Evolutionary conservation across 768 basidiomycete species (phyloP).

Genomic region (Hemileccinum rubropunctum): DNA sequence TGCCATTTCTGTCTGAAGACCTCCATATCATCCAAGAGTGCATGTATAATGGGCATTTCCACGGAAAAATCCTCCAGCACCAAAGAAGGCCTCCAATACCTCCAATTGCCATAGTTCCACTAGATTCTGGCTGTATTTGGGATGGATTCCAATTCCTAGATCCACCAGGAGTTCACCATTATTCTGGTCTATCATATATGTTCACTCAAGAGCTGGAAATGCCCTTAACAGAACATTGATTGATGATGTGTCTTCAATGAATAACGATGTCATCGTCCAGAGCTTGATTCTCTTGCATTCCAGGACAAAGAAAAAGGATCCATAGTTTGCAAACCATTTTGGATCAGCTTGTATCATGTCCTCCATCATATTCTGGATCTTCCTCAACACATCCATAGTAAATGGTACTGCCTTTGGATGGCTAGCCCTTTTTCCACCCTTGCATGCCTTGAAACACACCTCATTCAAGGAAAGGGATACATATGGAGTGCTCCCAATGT

Average conservation of each 20-base stretch:
- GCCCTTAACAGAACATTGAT: too few relatives aligned
- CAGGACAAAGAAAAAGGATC: too few relatives aligned
- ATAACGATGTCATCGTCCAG: neutral
- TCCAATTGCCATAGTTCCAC: constrained; percentile 10
- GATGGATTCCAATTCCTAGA: neutral
- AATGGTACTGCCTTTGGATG: too few relatives aligned
- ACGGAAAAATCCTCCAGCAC: neutral
- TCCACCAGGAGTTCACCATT: constrained; percentile 5
- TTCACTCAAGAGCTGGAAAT: constrained; percentile 5
- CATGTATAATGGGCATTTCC: constrained; percentile 6
- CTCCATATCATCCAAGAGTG: constrained; percentile 9
- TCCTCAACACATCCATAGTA: too few relatives aligned
- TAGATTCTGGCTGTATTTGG: neutral
- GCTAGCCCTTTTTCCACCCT: too few relatives aligned
- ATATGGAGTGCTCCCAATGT: neutral
- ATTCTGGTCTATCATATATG: neutral
- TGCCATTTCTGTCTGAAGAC: too few relatives aligned
- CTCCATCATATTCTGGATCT: too few relatives aligned
- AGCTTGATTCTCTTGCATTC: too few relatives aligned
- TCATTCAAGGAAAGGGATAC: too few relatives aligned
- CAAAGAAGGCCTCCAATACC: too few relatives aligned
- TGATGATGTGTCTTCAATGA: too few relatives aligned
- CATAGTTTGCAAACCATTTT: neutral
- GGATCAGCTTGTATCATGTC: too few relatives aligned
- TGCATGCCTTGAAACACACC: constrained; percentile 3